phyloP scores from a whole-genome alignment of 345 rosid species.

The Noccaea caerulescens region DNA sequence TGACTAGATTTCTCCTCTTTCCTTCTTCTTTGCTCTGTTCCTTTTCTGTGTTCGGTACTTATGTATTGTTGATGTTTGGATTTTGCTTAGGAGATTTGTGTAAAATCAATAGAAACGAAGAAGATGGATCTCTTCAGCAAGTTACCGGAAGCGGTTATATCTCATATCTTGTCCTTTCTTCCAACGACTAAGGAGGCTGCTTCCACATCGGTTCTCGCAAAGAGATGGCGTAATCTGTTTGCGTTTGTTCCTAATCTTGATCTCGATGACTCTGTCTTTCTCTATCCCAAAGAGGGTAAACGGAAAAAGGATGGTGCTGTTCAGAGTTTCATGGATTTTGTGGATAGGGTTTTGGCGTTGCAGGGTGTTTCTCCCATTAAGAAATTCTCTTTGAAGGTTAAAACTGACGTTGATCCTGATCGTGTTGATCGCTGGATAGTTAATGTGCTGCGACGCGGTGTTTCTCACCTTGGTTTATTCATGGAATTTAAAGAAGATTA shows the following conservation, averaged over 20 bases:
- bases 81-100: not conserved
- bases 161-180: conserved; percentile 34
- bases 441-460: conserved; percentile 30
- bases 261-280: conserved; percentile 22
- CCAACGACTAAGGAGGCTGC: conserved; percentile 34
- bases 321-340: conserved; percentile 20
- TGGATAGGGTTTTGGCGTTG: conserved; percentile 26
- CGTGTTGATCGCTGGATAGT: conserved; percentile 35
- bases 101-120: not conserved
- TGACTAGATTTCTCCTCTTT: not conserved
- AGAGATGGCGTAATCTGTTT: conserved; percentile 34
- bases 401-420: conserved; percentile 20
- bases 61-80: not conserved
- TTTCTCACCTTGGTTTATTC: conserved; percentile 29
- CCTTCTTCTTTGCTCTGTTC: not conserved
- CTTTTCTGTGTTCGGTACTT: not conserved
- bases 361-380: conserved; percentile 26
- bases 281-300: not conserved
- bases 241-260: conserved; percentile 30
- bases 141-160: conserved; percentile 26
- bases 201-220: conserved; percentile 33
- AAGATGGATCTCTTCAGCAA: conserved; percentile 28
- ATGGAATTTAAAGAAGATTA: not conserved
- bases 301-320: not conserved
- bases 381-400: conserved; percentile 16